These are phyloP conservation scores for Uncinocarpus reesii DNA, from an alignment of 2,329 filamentous ascomycete genomes.

Conservation along the genomic window DNA sequence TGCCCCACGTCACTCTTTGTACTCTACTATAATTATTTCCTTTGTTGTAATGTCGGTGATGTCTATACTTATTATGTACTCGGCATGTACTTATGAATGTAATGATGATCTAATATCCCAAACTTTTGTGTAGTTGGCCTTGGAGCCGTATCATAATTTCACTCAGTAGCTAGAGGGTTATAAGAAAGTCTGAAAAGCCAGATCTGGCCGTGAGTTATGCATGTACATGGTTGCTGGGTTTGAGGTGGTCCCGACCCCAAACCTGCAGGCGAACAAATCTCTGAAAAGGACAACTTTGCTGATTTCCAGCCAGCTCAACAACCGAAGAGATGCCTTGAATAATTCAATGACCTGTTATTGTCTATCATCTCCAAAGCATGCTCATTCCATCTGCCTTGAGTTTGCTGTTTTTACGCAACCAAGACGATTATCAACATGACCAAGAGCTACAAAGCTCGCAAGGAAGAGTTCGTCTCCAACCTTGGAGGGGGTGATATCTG, in stretches of 20 bases:
- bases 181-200: too few relatives aligned
- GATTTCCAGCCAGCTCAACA: not conserved
- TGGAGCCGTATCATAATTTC: too few relatives aligned
- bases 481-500: slow-evolving; percentile 69
- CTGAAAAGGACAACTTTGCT: slow-evolving; percentile 4
- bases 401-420: not conserved
- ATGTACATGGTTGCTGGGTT: too few relatives aligned
- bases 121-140: too few relatives aligned
- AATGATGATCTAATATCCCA: too few relatives aligned
- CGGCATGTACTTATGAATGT: too few relatives aligned
- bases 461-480: slow-evolving; percentile 92
- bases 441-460: slow-evolving; percentile 71
- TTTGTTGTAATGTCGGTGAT: not conserved
- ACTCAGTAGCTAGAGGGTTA: too few relatives aligned
- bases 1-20: not conserved
- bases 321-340: too few relatives aligned
- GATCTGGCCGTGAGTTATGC: too few relatives aligned
- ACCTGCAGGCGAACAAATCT: not conserved
- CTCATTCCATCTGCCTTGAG: not conserved
- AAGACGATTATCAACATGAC: slow-evolving; percentile 19
- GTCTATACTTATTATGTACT: not conserved
- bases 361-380: not conserved
- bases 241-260: too few relatives aligned
- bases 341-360: not conserved
- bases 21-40: not conserved